phyloP scores from a whole-genome alignment of 108 stramenopile species.

The Seminavis robusta region DNA sequence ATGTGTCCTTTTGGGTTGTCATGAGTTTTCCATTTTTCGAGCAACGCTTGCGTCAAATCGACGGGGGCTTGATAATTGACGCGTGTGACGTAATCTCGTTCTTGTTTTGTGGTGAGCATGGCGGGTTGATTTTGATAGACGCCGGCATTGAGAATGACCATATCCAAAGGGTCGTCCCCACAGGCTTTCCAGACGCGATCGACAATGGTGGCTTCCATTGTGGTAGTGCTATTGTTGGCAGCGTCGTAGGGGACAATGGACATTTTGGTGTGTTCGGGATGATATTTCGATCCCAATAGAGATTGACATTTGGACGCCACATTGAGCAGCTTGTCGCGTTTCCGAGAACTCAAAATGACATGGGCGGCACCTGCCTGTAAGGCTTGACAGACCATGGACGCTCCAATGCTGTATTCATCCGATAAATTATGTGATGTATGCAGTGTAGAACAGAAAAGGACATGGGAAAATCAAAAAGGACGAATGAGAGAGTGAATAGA shows the following conservation, averaged over 20 bases:
- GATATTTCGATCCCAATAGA: no score
- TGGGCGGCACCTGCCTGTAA: conserved; percentile 5
- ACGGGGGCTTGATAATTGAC: conserved; percentile 15
- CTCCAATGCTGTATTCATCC: no score
- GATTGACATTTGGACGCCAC: conserved; percentile 19
- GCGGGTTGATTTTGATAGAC: conserved; percentile 14
- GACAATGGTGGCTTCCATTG: neutral
- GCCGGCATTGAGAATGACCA: conserved; percentile 8
- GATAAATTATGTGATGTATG: no score
- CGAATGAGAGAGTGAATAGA: no score
- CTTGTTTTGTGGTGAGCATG: neutral
- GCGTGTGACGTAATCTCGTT: neutral
- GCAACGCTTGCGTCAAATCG: conserved; percentile 3
- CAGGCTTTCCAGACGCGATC: neutral
- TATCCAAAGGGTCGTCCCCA: neutral
- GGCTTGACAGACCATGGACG: conserved; percentile 24
- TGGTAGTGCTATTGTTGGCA: neutral
- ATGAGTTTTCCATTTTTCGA: conserved; percentile 6
- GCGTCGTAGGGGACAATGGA: conserved; percentile 16
- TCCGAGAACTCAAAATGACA: conserved; percentile 32
- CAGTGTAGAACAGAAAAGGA: no score
- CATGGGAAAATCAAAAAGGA: no score
- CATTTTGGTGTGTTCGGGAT: neutral
- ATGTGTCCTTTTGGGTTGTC: conserved; percentile 28
- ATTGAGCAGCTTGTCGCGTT: conserved; percentile 5